Evolutionary conservation across 805 yeast genomes (phyloP).

Genomic region (Debaryomyces prosopidis): DNA sequence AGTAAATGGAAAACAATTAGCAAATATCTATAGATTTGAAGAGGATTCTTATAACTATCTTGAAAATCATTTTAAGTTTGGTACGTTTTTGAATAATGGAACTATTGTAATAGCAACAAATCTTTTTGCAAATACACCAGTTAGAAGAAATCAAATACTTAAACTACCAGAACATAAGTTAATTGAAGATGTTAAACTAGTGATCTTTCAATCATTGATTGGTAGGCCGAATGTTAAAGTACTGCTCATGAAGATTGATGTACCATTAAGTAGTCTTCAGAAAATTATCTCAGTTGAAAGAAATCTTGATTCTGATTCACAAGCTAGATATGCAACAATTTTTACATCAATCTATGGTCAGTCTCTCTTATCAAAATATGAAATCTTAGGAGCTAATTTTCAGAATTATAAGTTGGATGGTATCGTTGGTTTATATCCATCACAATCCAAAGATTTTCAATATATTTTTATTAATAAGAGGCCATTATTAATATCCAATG

Average conservation of each 20-base stretch:
- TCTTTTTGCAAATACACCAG: slow-evolving; percentile 46
- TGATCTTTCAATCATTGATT: slow-evolving; percentile 28
- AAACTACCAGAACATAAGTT: slow-evolving; percentile 18
- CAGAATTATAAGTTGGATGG: slow-evolving; percentile 32
- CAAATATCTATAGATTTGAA: background rate
- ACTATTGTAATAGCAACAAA: slow-evolving; percentile 38
- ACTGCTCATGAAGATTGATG: background rate
- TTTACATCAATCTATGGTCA: slow-evolving; percentile 29
- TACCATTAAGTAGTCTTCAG: no score
- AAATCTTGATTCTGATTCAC: background rate
- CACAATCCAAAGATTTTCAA: slow-evolving; percentile 41
- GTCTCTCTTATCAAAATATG: slow-evolving; percentile 16
- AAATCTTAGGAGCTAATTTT: slow-evolving; percentile 24
- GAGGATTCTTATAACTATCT: background rate
- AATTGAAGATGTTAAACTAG: slow-evolving; percentile 25
- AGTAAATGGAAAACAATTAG: background rate
- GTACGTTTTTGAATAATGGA: slow-evolving; percentile 24
- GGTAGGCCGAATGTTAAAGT: slow-evolving; percentile 15
- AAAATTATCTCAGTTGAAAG: background rate
- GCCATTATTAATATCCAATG: slow-evolving; percentile 13
- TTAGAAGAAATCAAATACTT: slow-evolving; percentile 33
- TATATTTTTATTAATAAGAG: slow-evolving; percentile 47
- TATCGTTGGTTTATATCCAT: slow-evolving; percentile 36
- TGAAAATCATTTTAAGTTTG: slow-evolving; percentile 4
- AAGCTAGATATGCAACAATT: slow-evolving; percentile 1